Base-by-base conservation (phyloP, 805 yeast genomes). In the Ogataea ramenticola region DNA sequence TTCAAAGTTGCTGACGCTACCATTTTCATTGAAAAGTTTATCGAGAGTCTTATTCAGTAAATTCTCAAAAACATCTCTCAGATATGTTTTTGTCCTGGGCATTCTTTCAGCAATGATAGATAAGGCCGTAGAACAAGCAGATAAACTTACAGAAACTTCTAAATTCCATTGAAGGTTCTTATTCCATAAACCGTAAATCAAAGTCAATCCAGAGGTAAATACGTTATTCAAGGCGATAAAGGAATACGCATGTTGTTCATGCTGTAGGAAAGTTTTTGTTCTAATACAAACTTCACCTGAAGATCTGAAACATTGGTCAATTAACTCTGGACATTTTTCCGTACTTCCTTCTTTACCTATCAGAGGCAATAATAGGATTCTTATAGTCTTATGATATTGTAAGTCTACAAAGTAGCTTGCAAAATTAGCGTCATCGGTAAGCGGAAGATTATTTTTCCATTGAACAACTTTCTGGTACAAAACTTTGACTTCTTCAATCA, bases 91-190 rank as follows among this genome's bases (percentile, higher is more conserved):
- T 4, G 58, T 55, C 21, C 44, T 43, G 9, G 60, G 60, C 46
- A 55, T 46, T 10, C 57, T 44, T 36, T 55, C 60, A 16, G 56
- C 58, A 38, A 49, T 51, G 17, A 53, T 56, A 43, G 45, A 51
- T 15, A 55, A 36, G 9, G 57, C 46, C 2, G 55, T 54, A 1
- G 60, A 56, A 30, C 60, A 56, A 3, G 58, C 46, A 24, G 53
- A 57, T 21, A 56, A 36, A 40, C 50, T 49, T 4, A 47, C 48
- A n/a, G 57, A 46, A 8, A 51, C 46, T 30, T 55, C 57, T 24
- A 49, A 41, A 1, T 52, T 40, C 57, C 57, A 56, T 24, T 46
- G 53, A n/a, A 54, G 30, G 29, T 43, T 46, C 21, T 48, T 51
- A 3, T 53, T 48, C 22, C 52, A 35, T 15, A 55, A 42, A 33